A percentile compares a stretch with the other conserved stretches of the same genome.
phyloP scores from a whole-genome alignment of 2,329 filamentous ascomycete species.

The Aspergillus candidus region DNA sequence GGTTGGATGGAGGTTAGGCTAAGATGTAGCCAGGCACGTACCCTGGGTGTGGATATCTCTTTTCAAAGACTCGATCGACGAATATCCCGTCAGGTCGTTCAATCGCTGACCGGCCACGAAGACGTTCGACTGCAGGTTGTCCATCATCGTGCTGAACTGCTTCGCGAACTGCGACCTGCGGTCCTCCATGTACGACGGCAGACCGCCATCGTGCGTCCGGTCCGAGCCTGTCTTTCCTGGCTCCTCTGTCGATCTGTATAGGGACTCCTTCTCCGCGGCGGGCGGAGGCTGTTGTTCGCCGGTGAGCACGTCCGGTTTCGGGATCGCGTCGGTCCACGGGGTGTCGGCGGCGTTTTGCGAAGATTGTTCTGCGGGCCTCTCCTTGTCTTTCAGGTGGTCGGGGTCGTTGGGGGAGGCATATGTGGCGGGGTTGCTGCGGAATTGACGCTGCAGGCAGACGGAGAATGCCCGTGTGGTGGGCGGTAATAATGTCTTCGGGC shows the following conservation, averaged over 20 bases:
- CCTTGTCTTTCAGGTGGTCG: conserved; percentile 11
- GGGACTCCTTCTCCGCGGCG: conserved; percentile 11
- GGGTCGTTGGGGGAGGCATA: conserved; percentile 21
- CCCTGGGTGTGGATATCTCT: conserved; percentile 64
- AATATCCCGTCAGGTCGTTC: conserved; percentile 93
- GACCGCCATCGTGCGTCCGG: conserved; percentile 13
- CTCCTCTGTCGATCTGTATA: conserved; percentile 8
- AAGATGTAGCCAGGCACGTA: conserved; percentile 22
- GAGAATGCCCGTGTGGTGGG: conserved; percentile 27
- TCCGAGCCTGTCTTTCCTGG: conserved; percentile 2
- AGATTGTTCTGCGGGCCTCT: conserved; percentile 14
- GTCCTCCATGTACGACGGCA: conserved; percentile 34
- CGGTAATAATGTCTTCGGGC: conserved; percentile 9
- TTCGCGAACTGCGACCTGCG: conserved; percentile 54
- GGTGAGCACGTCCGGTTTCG: conserved; percentile 15
- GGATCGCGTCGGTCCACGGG: conserved; percentile 11
- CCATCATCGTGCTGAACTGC: conserved; percentile 69
- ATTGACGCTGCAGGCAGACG: conserved; percentile 40
- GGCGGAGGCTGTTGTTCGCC: conserved; percentile 13
- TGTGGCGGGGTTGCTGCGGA: conserved; percentile 25
- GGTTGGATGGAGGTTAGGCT: no score
- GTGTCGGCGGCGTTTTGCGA: conserved; percentile 19
- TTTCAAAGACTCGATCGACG: conserved; percentile 81
- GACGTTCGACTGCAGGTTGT: conserved; percentile 77
- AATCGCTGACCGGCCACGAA: conserved; percentile 80